Evolutionary conservation across 163 green algal species (phyloP).

Genomic region (Scenedesmus sp.): DNA sequence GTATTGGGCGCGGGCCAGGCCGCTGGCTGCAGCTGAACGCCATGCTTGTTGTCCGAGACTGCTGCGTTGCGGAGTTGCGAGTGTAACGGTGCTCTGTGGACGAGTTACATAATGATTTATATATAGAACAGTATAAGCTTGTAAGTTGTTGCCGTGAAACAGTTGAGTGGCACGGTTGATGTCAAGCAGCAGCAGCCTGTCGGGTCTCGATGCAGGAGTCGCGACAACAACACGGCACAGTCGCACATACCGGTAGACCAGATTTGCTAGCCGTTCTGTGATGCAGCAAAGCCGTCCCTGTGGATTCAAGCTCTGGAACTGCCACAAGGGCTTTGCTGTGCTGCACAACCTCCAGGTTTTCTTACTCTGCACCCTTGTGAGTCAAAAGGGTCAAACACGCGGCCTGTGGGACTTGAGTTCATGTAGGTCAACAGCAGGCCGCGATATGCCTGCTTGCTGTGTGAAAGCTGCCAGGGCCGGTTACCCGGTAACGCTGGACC

Average conservation of each 20-base stretch:
- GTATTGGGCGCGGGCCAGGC: background rate
- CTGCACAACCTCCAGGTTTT: background rate
- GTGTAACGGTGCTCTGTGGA: background rate
- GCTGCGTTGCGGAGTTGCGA: background rate
- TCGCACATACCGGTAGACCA: background rate
- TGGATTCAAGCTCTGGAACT: background rate
- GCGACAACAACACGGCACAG: background rate
- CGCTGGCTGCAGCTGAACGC: background rate
- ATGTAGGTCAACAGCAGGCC: background rate
- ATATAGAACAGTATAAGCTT: background rate
- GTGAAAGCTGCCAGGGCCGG: too few relatives aligned
- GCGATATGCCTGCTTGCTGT: background rate
- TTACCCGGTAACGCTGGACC: background rate
- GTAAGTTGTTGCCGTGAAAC: too few relatives aligned
- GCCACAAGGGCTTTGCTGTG: background rate
- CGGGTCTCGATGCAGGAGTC: background rate
- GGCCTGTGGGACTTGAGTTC: background rate
- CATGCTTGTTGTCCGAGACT: slow-evolving; percentile 7
- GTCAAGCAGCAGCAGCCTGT: background rate
- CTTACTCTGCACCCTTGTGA: too few relatives aligned
- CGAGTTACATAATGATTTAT: background rate
- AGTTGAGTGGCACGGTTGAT: background rate
- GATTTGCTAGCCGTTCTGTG: background rate
- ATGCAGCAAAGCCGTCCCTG: background rate
- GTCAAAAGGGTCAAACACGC: background rate